phyloP scores from a whole-genome alignment of 352 stramenopile species.

The Lagenidium giganteum region DNA sequence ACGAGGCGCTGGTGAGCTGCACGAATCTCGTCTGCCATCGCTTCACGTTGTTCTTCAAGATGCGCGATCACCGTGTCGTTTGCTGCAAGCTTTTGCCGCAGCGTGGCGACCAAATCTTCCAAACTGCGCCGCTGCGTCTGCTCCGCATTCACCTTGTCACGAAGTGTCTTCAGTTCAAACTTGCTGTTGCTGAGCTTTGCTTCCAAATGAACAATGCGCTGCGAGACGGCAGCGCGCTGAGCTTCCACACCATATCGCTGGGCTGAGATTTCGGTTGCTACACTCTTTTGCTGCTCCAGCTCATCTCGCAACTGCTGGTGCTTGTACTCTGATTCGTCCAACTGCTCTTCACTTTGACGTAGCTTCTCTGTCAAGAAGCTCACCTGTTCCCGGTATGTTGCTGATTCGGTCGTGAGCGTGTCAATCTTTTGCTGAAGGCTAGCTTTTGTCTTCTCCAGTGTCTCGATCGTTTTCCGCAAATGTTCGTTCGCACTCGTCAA shows the following conservation, averaged over 20 bases:
- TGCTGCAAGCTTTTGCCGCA: constrained; percentile 48
- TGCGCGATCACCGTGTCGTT: constrained; percentile 46
- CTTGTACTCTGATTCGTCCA: constrained; percentile 8
- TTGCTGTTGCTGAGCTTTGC: constrained; percentile 58
- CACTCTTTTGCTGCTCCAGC: constrained; percentile 48
- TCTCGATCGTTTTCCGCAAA: constrained; percentile 46
- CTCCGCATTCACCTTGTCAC: constrained; percentile 39
- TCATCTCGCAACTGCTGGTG: constrained; percentile 21
- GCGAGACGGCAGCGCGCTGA: constrained; percentile 49
- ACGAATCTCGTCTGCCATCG: constrained; percentile 62
- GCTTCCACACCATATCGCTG: constrained; percentile 57
- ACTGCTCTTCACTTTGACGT: constrained; percentile 33
- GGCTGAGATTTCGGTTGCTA: constrained; percentile 60
- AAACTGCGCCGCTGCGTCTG: constrained; percentile 37
- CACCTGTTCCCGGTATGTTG: constrained; percentile 59
- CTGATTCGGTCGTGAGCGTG: constrained; percentile 31
- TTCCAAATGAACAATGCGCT: constrained; percentile 65
- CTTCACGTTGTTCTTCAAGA: constrained; percentile 51
- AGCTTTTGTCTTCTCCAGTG: constrained; percentile 39
- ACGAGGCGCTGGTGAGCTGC: constrained; percentile 28
- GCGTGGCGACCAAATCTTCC: constrained; percentile 41
- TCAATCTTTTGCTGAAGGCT: constrained; percentile 30
- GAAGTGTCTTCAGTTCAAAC: constrained; percentile 46
- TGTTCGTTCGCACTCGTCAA: constrained; percentile 45
- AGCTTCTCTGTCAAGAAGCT: constrained; percentile 61